Evolutionary conservation across 129 eudicot species (phyloP).

Genomic region (Ambrosia artemisiifolia): DNA sequence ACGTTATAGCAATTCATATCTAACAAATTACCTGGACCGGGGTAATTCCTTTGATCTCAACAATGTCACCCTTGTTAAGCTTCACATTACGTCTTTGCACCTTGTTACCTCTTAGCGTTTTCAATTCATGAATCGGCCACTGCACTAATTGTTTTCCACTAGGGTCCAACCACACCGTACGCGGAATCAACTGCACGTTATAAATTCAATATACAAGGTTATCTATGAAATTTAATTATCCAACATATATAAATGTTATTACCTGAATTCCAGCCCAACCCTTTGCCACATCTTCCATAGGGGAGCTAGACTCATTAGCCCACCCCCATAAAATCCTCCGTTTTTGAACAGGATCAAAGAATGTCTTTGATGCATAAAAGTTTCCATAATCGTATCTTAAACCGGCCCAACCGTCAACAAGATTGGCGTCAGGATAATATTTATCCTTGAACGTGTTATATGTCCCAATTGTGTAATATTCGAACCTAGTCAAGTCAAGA

Average conservation of each 20-base stretch:
- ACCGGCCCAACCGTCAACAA: slow-evolving; percentile 26
- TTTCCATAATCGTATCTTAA: slow-evolving; percentile 53
- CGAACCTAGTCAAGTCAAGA: slow-evolving; percentile 28
- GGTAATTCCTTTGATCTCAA: slow-evolving; percentile 57
- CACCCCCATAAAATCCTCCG: slow-evolving; percentile 57
- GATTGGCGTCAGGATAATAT: slow-evolving; percentile 30
- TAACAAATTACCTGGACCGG: slow-evolving; percentile 46
- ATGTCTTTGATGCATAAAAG: slow-evolving; percentile 53
- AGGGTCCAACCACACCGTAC: slow-evolving; percentile 48
- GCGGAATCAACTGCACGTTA: slow-evolving; percentile 46
- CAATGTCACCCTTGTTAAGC: slow-evolving; percentile 36
- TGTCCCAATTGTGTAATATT: slow-evolving; percentile 42
- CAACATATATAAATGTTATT: neutral
- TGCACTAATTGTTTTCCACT: slow-evolving; percentile 55
- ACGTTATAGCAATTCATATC: neutral
- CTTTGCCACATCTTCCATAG: slow-evolving; percentile 10
- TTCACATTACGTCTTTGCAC: slow-evolving; percentile 21
- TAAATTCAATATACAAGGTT: neutral
- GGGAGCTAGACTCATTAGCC: slow-evolving; percentile 36
- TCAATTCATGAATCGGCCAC: slow-evolving; percentile 61
- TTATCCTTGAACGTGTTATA: slow-evolving; percentile 26
- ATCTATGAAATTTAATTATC: neutral
- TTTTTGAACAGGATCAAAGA: slow-evolving; percentile 37
- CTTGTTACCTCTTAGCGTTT: slow-evolving; percentile 35
- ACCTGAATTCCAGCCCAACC: slow-evolving; percentile 66